Percentiles rank a stretch among this genome's conserved stretches.
phyloP scores from a whole-genome alignment of 1,139 yeast species.

The Sugiyamaella pinicola region DNA sequence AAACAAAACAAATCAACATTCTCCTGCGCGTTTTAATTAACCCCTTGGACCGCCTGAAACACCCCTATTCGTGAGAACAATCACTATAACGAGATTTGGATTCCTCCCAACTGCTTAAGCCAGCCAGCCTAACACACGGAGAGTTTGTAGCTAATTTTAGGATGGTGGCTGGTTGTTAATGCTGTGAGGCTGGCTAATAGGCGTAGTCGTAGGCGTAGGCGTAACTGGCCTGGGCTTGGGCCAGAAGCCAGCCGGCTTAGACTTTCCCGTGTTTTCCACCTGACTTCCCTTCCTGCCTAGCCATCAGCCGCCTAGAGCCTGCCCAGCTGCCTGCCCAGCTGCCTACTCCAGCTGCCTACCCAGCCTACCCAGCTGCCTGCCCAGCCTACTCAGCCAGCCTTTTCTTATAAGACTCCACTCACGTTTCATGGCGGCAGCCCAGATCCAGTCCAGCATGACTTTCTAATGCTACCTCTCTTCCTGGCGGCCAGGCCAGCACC shows the following conservation, averaged over 20 bases:
- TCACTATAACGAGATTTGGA: not conserved
- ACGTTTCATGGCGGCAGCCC: not conserved
- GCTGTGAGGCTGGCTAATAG: not conserved
- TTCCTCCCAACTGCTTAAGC: not conserved
- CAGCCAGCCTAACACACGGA: not conserved
- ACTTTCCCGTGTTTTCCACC: too few relatives aligned
- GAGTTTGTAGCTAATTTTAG: constrained; percentile 11
- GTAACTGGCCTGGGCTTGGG: not conserved
- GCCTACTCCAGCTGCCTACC: not conserved
- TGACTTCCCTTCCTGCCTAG: not conserved
- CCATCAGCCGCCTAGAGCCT: too few relatives aligned
- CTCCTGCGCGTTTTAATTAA: constrained; percentile 13
- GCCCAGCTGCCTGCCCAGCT: not conserved
- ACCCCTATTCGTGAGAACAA: not conserved
- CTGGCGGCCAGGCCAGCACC: too few relatives aligned
- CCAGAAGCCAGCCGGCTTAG: not conserved
- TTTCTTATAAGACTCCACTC: not conserved
- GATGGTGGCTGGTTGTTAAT: constrained; percentile 7
- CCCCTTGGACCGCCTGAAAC: constrained; percentile 6
- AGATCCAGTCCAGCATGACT: not conserved
- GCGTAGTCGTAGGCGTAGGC: not conserved
- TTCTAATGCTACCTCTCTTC: too few relatives aligned
- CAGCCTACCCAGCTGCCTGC: not conserved
- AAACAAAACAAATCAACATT: not conserved
- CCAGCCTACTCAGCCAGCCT: not conserved